phyloP scores from a whole-genome alignment of 2,329 filamentous ascomycete genomes.

The Penicillium occitanis region DNA sequence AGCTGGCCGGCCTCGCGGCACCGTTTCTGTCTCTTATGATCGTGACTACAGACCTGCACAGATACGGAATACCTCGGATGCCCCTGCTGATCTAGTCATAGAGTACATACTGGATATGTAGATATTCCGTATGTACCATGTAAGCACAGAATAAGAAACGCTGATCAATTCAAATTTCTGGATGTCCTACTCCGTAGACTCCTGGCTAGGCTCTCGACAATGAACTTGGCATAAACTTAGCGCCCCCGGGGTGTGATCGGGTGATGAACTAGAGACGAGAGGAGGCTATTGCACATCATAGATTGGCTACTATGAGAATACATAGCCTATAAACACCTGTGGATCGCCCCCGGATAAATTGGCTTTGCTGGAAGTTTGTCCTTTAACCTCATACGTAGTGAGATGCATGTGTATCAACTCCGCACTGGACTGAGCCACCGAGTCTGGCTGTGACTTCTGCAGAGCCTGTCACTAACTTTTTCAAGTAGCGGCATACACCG shows the following conservation, averaged over 20 bases:
- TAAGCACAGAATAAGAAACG: background rate
- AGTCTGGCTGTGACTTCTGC: background rate
- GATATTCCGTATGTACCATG: background rate
- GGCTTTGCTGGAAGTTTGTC: background rate
- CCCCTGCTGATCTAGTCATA: too few species aligned
- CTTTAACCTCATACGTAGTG: background rate
- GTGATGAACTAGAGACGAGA: slow-evolving; percentile 1
- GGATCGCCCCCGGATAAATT: slow-evolving; percentile 12
- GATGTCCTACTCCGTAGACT: background rate
- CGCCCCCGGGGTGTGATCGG: slow-evolving; percentile 3
- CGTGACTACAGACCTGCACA: background rate
- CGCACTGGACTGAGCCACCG: slow-evolving; percentile 1
- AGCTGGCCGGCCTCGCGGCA: background rate
- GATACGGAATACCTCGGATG: background rate
- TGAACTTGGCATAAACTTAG: slow-evolving; percentile 1
- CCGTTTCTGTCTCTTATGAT: background rate
- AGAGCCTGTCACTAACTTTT: background rate
- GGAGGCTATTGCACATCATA: background rate
- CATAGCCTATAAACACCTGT: slow-evolving; percentile 3
- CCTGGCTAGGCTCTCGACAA: background rate
- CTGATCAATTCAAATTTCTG: background rate
- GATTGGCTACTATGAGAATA: slow-evolving; percentile 1
- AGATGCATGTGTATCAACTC: background rate
- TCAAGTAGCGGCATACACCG: background rate
- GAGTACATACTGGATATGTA: background rate